phyloP scores from a whole-genome alignment of 2,329 filamentous ascomycete species.

The Cladosporium cucumerinum region DNA sequence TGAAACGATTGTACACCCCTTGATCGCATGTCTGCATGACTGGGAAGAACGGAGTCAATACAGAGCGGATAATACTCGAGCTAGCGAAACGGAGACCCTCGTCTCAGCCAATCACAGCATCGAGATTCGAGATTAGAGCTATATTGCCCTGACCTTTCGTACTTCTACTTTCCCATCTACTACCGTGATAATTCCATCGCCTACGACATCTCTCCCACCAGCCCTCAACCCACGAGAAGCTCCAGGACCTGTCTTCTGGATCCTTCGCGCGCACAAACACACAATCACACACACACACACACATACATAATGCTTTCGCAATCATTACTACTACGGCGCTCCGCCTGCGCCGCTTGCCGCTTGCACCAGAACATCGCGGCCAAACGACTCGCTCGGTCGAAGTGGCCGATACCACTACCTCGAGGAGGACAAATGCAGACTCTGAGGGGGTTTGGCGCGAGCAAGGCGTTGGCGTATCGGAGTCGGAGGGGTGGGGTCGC shows the following conservation, averaged over 20 bases:
- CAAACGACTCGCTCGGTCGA: constrained; percentile 18
- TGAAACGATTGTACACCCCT: neutral
- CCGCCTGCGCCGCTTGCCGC: constrained; percentile 20
- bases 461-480: neutral
- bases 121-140: constrained; percentile 8
- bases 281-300: too few species aligned
- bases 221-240: neutral
- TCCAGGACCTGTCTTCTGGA: neutral
- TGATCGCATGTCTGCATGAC: neutral
- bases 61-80: neutral
- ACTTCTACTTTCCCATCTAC: neutral
- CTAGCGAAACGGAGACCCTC: neutral
- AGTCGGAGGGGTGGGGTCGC: neutral
- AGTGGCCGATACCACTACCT: neutral
- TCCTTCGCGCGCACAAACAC: too few species aligned
- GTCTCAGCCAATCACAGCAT: neutral
- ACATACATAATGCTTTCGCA: neutral
- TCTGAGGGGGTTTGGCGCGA: neutral
- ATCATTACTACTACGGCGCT: neutral
- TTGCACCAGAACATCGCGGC: constrained; percentile 20
- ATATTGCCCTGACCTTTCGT: neutral
- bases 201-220: neutral
- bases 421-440: neutral
- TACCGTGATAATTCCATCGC: neutral
- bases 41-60: neutral